A percentile compares a stretch with the other conserved stretches of the same genome.
These are phyloP conservation scores for Taphrina communis DNA, from an alignment of 1,139 yeast species.

Conservation along the genomic window DNA sequence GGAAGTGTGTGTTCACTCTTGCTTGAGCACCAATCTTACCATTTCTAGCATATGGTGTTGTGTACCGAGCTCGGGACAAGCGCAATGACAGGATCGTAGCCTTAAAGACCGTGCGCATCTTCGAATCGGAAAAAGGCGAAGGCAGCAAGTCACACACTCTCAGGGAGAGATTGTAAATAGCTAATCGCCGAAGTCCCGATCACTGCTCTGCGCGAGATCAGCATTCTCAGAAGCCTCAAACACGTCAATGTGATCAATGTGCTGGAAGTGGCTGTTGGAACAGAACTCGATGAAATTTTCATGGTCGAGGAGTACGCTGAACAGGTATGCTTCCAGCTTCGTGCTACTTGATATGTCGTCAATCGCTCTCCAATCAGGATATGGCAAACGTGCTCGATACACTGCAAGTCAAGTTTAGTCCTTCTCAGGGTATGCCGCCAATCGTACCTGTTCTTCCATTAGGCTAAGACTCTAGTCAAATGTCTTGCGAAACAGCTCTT, in stretches of 20 bases:
- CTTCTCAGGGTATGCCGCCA: conserved; percentile 37
- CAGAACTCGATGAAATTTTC: conserved; percentile 50
- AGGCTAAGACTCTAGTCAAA: conserved; percentile 48
- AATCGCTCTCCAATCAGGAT: conserved; percentile 41
- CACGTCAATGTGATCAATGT: conserved; percentile 74
- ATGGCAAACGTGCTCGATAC: conserved; percentile 43
- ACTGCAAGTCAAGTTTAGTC: conserved; percentile 34
- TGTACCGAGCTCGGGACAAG: conserved; percentile 65
- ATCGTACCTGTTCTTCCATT: too few species aligned
- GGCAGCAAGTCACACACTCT: conserved; percentile 53
- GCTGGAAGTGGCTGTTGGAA: conserved; percentile 78
- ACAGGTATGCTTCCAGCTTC: conserved; percentile 44
- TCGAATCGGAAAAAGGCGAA: conserved; percentile 71
- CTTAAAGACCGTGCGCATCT: conserved; percentile 66
- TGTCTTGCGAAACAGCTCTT: conserved; percentile 72
- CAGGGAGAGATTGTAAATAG: background rate
- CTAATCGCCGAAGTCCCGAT: conserved; percentile 62
- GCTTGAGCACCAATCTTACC: background rate
- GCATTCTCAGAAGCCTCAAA: conserved; percentile 72
- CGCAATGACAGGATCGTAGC: conserved; percentile 70
- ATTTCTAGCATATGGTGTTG: conserved; percentile 59
- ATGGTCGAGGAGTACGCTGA: conserved; percentile 46
- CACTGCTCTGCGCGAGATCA: conserved; percentile 80
- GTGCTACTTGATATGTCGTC: conserved; percentile 7
- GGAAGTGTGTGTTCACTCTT: conserved; percentile 42